Evolutionary conservation across 2,329 filamentous ascomycete genomes (phyloP).

Genomic region (Pestalotiopsis sp.): DNA sequence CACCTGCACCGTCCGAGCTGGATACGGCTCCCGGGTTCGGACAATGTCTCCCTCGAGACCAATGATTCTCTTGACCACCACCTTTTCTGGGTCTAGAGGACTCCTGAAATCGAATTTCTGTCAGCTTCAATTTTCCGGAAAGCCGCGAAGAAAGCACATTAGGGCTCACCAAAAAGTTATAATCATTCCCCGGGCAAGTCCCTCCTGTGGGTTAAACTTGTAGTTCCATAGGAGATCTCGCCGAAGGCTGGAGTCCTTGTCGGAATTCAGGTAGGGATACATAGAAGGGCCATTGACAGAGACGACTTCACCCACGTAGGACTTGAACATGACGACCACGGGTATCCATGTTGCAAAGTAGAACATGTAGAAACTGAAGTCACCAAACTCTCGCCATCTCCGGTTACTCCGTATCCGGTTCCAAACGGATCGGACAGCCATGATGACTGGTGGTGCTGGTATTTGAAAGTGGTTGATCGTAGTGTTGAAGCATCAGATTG

Average conservation of each 20-base stretch:
- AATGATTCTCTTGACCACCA: constrained; percentile 81
- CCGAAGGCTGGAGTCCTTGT: constrained; percentile 57
- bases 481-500: background rate
- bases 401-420: constrained; percentile 22
- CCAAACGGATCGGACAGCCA: constrained; percentile 42
- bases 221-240: constrained; percentile 61
- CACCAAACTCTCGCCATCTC: constrained; percentile 23
- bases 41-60: constrained; percentile 81
- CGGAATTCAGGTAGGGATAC: constrained; percentile 76
- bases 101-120: constrained; percentile 51
- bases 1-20: constrained; percentile 60
- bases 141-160: background rate
- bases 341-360: constrained; percentile 65
- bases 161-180: constrained; percentile 65
- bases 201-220: constrained; percentile 60
- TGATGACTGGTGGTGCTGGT: constrained; percentile 20
- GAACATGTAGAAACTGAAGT: constrained; percentile 50
- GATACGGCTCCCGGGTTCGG: constrained; percentile 64
- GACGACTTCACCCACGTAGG: constrained; percentile 61
- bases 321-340: constrained; percentile 62
- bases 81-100: constrained; percentile 69
- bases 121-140: constrained; percentile 5
- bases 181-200: constrained; percentile 72
- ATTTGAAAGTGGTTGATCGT: background rate
- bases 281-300: constrained; percentile 68